phyloP scores from a whole-genome alignment of 805 yeast species.

The Pichia exigua region DNA sequence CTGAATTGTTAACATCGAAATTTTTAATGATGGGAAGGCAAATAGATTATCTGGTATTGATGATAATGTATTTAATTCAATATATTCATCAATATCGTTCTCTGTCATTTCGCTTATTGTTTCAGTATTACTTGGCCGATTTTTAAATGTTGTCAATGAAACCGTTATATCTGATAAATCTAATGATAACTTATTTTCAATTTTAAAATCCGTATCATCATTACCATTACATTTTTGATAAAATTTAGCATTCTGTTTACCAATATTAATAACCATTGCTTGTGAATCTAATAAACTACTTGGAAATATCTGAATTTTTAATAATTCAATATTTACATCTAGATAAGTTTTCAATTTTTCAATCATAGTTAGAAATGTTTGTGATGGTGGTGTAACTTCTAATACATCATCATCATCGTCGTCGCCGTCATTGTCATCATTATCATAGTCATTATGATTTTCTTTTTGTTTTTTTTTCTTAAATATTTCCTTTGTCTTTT shows the following conservation, averaged over 20 bases:
- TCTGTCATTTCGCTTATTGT: conserved; percentile 24
- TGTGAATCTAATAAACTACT: conserved; percentile 71
- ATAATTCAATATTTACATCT: conserved; percentile 48
- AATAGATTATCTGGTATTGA: conserved; percentile 78
- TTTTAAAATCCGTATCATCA: conserved; percentile 30
- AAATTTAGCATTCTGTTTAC: conserved; percentile 45
- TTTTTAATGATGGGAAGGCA: conserved; percentile 65
- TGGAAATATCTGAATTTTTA: conserved; percentile 69
- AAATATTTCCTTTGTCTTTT: neutral
- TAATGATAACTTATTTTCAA: conserved; percentile 53
- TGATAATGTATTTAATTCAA: conserved; percentile 38
- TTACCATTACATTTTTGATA: conserved; percentile 29
- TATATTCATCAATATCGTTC: conserved; percentile 43
- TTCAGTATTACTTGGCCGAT: conserved; percentile 40
- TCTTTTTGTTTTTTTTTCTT: no score
- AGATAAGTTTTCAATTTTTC: conserved; percentile 57
- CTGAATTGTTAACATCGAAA: conserved; percentile 74
- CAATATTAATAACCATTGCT: conserved; percentile 57
- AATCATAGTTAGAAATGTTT: conserved; percentile 21
- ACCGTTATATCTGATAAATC: conserved; percentile 56
- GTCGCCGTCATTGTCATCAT: no score
- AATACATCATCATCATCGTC: neutral
- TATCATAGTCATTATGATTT: no score
- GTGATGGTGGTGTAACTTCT: conserved; percentile 7
- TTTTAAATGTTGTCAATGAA: conserved; percentile 55